Evolutionary conservation across 768 basidiomycete genomes (phyloP).

Genomic region (Scleroderma citrinum): DNA sequence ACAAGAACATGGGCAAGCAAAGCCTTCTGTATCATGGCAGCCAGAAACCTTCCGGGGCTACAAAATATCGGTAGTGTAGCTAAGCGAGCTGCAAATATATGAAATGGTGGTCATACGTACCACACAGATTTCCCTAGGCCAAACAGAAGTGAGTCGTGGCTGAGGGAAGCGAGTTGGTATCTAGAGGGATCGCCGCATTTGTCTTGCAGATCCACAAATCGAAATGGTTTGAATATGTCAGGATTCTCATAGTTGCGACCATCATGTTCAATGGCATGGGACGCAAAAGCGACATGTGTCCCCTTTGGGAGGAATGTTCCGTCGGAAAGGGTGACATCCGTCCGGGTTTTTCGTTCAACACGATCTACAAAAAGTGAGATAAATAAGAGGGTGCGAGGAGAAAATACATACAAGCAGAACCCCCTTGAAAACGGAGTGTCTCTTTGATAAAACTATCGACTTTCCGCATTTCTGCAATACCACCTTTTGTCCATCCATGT

Average conservation of each 20-base stretch:
- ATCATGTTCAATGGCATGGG: neutral
- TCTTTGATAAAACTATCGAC: constrained; percentile 37
- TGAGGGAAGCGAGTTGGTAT: neutral
- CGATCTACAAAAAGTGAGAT: constrained; percentile 9
- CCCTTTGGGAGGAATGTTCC: constrained; percentile 31
- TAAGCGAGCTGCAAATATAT: neutral
- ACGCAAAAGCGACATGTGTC: constrained; percentile 15
- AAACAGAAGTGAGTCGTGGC: neutral
- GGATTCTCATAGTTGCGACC: constrained; percentile 9
- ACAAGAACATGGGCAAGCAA: constrained; percentile 32
- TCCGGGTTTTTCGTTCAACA: constrained; percentile 26
- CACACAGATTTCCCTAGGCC: neutral
- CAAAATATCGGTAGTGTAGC: neutral
- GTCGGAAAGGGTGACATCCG: constrained; percentile 29
- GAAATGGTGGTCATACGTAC: neutral
- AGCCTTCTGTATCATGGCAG: constrained; percentile 33
- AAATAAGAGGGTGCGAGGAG: neutral
- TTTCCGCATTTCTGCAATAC: constrained; percentile 23
- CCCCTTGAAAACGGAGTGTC: constrained; percentile 22
- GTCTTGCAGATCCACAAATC: constrained; percentile 3
- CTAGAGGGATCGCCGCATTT: constrained; percentile 1
- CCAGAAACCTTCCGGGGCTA: constrained; percentile 38
- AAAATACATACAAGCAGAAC: constrained; percentile 11
- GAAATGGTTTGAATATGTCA: constrained; percentile 9
- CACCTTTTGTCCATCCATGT: constrained; percentile 19